These are phyloP conservation scores for Macrophomina tecta DNA, from an alignment of 2,329 filamentous ascomycete genomes.

Conservation along the genomic window DNA sequence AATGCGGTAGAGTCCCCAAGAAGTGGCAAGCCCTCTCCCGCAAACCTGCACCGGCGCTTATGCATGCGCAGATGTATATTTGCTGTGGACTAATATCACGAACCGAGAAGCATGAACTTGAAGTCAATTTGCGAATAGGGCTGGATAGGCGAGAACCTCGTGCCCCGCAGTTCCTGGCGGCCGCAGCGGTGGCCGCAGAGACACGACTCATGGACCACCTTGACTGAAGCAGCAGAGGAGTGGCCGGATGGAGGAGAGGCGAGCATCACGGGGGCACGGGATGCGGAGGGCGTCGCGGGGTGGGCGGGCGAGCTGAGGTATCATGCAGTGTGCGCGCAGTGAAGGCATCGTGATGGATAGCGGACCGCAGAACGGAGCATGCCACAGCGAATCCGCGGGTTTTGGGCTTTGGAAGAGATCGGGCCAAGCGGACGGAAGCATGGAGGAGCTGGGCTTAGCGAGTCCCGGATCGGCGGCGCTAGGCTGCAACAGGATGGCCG, in stretches of 20 bases:
- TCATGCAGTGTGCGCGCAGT: neutral
- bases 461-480: neutral
- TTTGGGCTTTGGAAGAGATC: neutral
- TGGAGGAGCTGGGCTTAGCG: constrained; percentile 10
- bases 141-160: neutral
- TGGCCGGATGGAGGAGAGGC: neutral
- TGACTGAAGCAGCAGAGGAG: neutral
- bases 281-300: neutral
- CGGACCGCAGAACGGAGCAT: neutral
- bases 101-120: neutral
- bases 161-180: neutral
- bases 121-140: constrained; percentile 1
- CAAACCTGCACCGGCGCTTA: neutral
- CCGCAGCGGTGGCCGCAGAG: constrained; percentile 7
- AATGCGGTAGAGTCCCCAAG: neutral
- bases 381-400: neutral
- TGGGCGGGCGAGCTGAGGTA: neutral
- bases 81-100: neutral
- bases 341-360: constrained; percentile 3
- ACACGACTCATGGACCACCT: neutral
- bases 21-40: neutral
- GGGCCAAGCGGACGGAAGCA: constrained; percentile 22
- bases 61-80: neutral
- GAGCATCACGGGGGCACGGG: neutral
- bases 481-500: neutral